Evolutionary conservation across 106 monocot genomes (phyloP), one percentile per base, ranked within the genome.

Genomic region (Triglochin maritima): DNA sequence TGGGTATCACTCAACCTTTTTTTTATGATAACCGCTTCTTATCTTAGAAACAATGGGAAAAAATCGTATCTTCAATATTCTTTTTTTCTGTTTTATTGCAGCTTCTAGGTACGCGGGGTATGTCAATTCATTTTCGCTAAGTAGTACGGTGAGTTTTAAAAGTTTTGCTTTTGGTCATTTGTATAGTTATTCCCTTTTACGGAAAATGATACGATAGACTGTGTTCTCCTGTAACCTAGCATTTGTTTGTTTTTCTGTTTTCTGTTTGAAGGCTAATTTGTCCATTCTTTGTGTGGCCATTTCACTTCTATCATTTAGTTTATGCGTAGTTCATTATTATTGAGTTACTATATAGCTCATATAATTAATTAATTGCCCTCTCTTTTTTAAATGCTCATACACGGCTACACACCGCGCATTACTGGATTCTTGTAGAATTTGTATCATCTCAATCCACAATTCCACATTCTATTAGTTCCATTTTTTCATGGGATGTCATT

Each of bases 81-180:
- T 15, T 48, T 49, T 57, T 57, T 6, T 29, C 15, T 59, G 46
- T 13, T n/a, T 52, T 44, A 13, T 44, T 83, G 78, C 90, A 96
- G 95, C 90, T 78, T 96, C 95, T 47, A 88, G 87, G 72, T 96
- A 96, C 76, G 88, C 76, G 64, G 90, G 90, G 5, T 96, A 96
- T 77, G 78, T 91, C 57, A 96, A 88, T 75, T 79, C 76, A 29
- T 90, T 91, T 65, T 87, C 90, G 42, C 67, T 96, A 62, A 74
- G 81, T 62, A 91, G 87, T 76, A 88, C 95, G 56, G 95, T 91
- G 65, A 90, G 87, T 65, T 57, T 73, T 29, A 7, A 60, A 9
- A 3, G 7, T 58, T 41, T n/a, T 46, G 5, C 3, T 3, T 46
- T 44, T 15, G 41, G 4, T 29, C 29, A 29, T 29, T 29, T 29